These are phyloP conservation scores for Tylopilus cervinicoccineus DNA, from an alignment of 768 basidiomycete species.

Conservation along the genomic window DNA sequence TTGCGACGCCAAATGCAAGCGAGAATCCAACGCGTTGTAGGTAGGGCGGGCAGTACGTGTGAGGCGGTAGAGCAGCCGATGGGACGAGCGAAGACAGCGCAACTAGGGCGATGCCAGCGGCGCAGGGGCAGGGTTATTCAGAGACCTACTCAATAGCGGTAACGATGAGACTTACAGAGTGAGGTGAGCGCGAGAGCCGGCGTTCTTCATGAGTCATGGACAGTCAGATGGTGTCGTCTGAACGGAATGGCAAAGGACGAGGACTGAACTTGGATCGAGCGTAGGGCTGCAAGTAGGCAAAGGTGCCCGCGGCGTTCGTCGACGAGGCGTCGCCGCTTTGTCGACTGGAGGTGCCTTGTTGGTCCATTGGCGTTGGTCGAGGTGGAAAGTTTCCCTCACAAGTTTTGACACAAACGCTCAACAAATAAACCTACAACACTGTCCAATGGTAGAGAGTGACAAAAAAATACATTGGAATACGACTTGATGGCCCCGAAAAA, in stretches of 20 bases:
- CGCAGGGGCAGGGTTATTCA: neutral
- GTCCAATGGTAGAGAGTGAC: slow-evolving; percentile 1
- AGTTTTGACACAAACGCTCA: neutral
- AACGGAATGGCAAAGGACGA: neutral
- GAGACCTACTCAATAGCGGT: neutral
- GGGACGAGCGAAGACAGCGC: slow-evolving; percentile 35
- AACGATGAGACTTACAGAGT: slow-evolving; percentile 29
- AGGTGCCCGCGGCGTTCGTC: slow-evolving; percentile 19
- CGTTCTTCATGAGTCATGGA: slow-evolving; percentile 13
- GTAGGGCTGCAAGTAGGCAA: slow-evolving; percentile 26
- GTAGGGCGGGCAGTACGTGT: slow-evolving; percentile 37
- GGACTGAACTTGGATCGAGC: slow-evolving; percentile 31
- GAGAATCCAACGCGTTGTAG: slow-evolving; percentile 42
- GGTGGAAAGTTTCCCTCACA: neutral
- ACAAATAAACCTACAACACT: slow-evolving; percentile 12
- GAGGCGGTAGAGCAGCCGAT: slow-evolving; percentile 27
- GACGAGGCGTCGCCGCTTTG: neutral
- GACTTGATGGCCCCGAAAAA: neutral
- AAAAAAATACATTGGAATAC: slow-evolving; percentile 9
- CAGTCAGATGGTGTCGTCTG: slow-evolving; percentile 14
- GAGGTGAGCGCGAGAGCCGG: slow-evolving; percentile 31
- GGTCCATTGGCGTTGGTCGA: slow-evolving; percentile 9
- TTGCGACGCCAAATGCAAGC: slow-evolving; percentile 40
- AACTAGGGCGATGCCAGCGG: slow-evolving; percentile 24
- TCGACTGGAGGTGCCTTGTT: neutral